A percentile compares a stretch with the other conserved stretches of the same genome.
Conservation (phyloP, 495 filamentous ascomycete species). For the Niebla homalea region DNA sequence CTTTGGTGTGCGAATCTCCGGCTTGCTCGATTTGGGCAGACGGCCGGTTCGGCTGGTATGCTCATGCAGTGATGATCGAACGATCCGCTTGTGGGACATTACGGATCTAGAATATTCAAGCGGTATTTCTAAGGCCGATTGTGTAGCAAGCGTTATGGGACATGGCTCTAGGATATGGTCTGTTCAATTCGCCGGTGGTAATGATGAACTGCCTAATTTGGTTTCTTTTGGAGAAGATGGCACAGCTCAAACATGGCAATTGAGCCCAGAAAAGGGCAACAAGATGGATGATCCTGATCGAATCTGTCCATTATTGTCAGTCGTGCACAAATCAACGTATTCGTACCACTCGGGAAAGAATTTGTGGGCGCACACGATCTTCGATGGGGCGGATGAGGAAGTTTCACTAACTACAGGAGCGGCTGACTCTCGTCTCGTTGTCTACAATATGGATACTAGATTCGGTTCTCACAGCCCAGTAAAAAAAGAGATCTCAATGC, state of each 20-base stretch:
- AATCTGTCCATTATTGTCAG: conserved; percentile 14
- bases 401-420: conserved; percentile 62
- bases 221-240: conserved; percentile 73
- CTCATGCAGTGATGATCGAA: conserved; percentile 92
- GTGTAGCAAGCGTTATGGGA: conserved; percentile 60
- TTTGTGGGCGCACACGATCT: conserved; percentile 63
- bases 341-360: conserved; percentile 72
- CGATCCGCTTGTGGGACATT: conserved; percentile 81
- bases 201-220: conserved; percentile 27
- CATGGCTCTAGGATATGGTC: conserved; percentile 86
- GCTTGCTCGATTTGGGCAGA: conserved; percentile 9
- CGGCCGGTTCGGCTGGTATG: conserved; percentile 46
- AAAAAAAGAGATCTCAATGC: neutral
- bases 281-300: conserved; percentile 5
- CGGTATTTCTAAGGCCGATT: neutral
- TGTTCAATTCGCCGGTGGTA: conserved; percentile 45
- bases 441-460: conserved; percentile 11
- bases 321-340: conserved; percentile 39
- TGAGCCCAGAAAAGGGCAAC: conserved; percentile 26
- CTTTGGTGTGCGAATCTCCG: conserved; percentile 73
- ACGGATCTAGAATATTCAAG: no score
- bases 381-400: conserved; percentile 14
- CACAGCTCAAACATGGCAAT: conserved; percentile 54
- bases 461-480: neutral
- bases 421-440: conserved; percentile 56